phyloP scores from a whole-genome alignment of 352 stramenopile species.

The Globisporangium nunn region DNA sequence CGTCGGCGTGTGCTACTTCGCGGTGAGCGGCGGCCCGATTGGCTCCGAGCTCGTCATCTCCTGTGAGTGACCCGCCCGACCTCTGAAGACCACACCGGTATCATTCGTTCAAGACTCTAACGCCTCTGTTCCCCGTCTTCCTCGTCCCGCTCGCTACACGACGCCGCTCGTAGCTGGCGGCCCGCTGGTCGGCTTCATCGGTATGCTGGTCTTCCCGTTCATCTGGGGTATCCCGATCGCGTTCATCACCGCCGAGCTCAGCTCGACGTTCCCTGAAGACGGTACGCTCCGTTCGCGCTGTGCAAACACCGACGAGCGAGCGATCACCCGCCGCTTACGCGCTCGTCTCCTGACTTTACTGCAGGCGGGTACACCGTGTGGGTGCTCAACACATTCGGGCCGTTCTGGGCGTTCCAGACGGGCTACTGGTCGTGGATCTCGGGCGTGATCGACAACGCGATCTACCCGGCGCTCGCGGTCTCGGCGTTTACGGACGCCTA shows the following conservation, averaged over 20 bases:
- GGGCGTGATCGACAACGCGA: slow-evolving; percentile 89
- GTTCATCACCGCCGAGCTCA: slow-evolving; percentile 90
- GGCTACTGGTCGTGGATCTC: slow-evolving; percentile 83
- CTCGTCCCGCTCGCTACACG: not conserved
- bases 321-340: not conserved
- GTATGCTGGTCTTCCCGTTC: slow-evolving; percentile 84
- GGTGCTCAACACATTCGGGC: slow-evolving; percentile 88
- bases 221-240: slow-evolving; percentile 89
- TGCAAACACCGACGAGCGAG: not conserved
- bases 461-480: slow-evolving; percentile 85
- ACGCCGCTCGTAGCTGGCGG: slow-evolving; percentile 19
- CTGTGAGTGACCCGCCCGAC: slow-evolving; percentile 11
- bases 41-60: slow-evolving; percentile 39
- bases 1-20: slow-evolving; percentile 52
- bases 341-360: not conserved
- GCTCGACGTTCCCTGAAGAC: slow-evolving; percentile 81
- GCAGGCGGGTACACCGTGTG: slow-evolving; percentile 80
- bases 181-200: slow-evolving; percentile 75
- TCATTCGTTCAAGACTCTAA: too few relatives aligned
- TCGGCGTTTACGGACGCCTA: slow-evolving; percentile 34
- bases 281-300: slow-evolving; percentile 14
- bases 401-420: slow-evolving; percentile 81
- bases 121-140: not conserved
- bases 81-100: not conserved
- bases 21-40: slow-evolving; percentile 34